phyloP scores from a whole-genome alignment of 1,284 basidiomycete genomes.

The Trichosporon ovoides region DNA sequence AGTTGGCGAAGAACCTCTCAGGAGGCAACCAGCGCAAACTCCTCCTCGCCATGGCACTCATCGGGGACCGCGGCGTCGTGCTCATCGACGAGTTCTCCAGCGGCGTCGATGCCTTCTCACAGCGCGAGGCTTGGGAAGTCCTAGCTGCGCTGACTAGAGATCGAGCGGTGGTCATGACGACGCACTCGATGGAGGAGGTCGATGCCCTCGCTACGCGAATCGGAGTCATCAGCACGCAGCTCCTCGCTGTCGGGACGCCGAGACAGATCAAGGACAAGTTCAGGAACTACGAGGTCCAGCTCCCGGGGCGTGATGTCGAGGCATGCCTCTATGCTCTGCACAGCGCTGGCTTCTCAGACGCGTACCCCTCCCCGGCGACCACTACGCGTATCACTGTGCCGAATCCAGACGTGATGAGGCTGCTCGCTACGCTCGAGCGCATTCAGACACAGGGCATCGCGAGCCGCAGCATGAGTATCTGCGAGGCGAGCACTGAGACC shows the following conservation, averaged over 20 bases:
- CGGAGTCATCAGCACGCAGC: conserved; percentile 62
- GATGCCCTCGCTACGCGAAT: conserved; percentile 68
- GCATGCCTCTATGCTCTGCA: conserved; percentile 60
- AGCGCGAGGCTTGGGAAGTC: conserved; percentile 71
- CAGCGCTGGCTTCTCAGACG: conserved; percentile 57
- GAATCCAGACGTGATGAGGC: background rate
- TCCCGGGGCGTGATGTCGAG: conserved; percentile 58
- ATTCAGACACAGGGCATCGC: conserved; percentile 7
- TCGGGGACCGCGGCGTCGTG: conserved; percentile 70
- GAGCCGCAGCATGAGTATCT: background rate
- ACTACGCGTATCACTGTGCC: conserved; percentile 26
- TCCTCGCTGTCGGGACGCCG: conserved; percentile 68
- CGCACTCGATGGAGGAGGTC: conserved; percentile 78
- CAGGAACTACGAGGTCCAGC: conserved; percentile 71
- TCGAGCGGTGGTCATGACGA: conserved; percentile 43
- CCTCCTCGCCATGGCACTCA: conserved; percentile 68
- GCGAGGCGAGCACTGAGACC: background rate
- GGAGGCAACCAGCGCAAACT: conserved; percentile 77
- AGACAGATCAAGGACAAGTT: conserved; percentile 61
- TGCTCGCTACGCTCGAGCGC: conserved; percentile 24
- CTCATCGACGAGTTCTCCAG: conserved; percentile 79
- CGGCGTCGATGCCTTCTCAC: conserved; percentile 75
- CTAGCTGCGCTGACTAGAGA: conserved; percentile 55
- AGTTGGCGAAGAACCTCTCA: conserved; percentile 65
- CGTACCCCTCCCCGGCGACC: conserved; percentile 21